Evolutionary conservation across 306 rosid genomes (phyloP).

Genomic region (Calophaca sinica): DNA sequence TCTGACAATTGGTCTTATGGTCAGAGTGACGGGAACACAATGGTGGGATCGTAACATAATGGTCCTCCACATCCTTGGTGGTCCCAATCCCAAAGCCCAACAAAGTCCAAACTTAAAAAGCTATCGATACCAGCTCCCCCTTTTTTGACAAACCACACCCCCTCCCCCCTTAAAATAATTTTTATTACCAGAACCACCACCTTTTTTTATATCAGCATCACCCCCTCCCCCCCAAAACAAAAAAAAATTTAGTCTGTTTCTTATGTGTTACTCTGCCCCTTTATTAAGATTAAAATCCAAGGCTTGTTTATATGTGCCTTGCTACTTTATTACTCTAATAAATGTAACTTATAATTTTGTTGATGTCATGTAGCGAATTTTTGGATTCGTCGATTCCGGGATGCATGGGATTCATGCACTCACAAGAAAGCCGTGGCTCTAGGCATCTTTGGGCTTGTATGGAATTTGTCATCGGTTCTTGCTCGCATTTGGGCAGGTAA

Average conservation of each 20-base stretch:
- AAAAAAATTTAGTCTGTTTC: too few species aligned
- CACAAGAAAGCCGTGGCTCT: constrained; percentile 78
- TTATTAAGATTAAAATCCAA: constrained; percentile 12
- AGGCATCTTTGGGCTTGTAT: constrained; percentile 65
- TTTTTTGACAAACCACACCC: too few species aligned
- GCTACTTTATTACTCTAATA: neutral
- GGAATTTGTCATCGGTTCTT: constrained; percentile 79
- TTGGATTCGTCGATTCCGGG: constrained; percentile 77
- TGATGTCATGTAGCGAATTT: constrained; percentile 60
- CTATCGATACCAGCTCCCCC: too few species aligned
- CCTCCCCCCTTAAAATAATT: too few species aligned
- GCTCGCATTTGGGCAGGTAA: constrained; percentile 97
- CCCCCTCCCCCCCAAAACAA: too few species aligned
- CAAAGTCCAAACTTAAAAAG: neutral
- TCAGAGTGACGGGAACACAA: too few species aligned
- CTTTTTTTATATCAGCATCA: neutral
- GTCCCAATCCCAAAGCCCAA: constrained; percentile 35
- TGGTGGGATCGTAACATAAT: neutral
- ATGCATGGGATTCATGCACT: constrained; percentile 87
- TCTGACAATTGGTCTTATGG: neutral
- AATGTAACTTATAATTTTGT: neutral
- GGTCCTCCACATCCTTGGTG: constrained; percentile 39
- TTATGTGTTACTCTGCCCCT: neutral
- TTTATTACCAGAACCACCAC: too few species aligned
- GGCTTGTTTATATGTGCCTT: neutral